A percentile compares a stretch with the other conserved stretches of the same genome.
Conservation (phyloP, 345 rosid genomes). For the Sisymbrium altissimum region DNA sequence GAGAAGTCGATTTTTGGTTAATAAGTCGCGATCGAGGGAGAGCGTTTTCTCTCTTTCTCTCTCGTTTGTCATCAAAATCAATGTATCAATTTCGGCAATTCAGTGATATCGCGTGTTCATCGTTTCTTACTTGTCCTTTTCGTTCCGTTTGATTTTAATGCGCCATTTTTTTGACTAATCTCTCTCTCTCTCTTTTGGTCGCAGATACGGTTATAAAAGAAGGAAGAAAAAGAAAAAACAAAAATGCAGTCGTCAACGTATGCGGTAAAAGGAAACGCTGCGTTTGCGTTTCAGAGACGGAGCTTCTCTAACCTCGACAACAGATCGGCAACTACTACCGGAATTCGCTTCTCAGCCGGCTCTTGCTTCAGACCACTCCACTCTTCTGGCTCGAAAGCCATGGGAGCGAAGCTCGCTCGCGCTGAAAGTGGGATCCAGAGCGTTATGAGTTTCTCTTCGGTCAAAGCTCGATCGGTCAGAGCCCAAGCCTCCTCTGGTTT, state of each 20-base stretch:
- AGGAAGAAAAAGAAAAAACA: not conserved
- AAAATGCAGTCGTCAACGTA: conserved; percentile 62
- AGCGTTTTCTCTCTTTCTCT: conserved; percentile 5
- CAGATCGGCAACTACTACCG: conserved; percentile 29
- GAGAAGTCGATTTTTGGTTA: not conserved
- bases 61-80: conserved; percentile 7
- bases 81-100: not conserved
- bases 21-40: conserved; percentile 14
- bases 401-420: conserved; percentile 70
- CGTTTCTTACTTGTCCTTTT: not conserved
- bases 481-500: conserved; percentile 73
- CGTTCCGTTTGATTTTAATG: conserved; percentile 5
- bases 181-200: conserved; percentile 18
- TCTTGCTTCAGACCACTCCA: conserved; percentile 40
- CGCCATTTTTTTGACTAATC: conserved; percentile 11
- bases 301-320: conserved; percentile 26
- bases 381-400: conserved; percentile 31
- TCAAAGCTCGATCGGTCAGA: conserved; percentile 57
- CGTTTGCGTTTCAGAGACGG: conserved; percentile 39
- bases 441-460: conserved; percentile 39
- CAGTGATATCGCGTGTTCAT: conserved; percentile 2
- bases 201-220: conserved; percentile 24
- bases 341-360: conserved; percentile 30
- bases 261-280: conserved; percentile 42
- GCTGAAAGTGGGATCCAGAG: conserved; percentile 36